Conservation (phyloP, 345 rosid species). For the Anastatica hierochuntica region DNA sequence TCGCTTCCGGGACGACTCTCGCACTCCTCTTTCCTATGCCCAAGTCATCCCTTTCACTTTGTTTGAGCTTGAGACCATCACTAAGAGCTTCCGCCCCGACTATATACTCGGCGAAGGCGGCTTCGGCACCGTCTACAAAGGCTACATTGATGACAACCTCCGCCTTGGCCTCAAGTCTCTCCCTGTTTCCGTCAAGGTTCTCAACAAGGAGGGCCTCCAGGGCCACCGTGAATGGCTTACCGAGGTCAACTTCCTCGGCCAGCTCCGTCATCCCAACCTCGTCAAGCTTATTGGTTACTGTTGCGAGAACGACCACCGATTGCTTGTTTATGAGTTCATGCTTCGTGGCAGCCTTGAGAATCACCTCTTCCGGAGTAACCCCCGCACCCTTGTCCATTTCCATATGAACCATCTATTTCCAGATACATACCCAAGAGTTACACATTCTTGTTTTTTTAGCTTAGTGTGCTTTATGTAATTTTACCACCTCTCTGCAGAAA, state of each 20-base stretch:
- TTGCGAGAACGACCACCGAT: constrained; percentile 85
- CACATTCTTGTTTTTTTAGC: not conserved
- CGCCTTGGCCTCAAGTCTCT: constrained; percentile 90
- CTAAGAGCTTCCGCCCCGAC: constrained; percentile 96
- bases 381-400: too few species aligned
- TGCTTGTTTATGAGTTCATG: constrained; percentile 94
- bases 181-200: constrained; percentile 94
- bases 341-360: constrained; percentile 95
- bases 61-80: constrained; percentile 86
- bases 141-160: constrained; percentile 92
- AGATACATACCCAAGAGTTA: not conserved
- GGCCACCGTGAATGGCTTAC: constrained; percentile 99
- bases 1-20: constrained; percentile 51
- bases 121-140: constrained; percentile 90
- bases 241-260: constrained; percentile 60
- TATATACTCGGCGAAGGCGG: constrained; percentile 97
- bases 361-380: constrained; percentile 83
- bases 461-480: not conserved
- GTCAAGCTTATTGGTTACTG: constrained; percentile 92
- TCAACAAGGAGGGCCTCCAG: constrained; percentile 94
- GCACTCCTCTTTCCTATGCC: constrained; percentile 49
- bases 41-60: constrained; percentile 76
- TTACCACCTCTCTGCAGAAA: constrained; percentile 48
- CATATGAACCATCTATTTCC: too few species aligned
- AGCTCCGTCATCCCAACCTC: constrained; percentile 93